These are phyloP conservation scores for Podila verticillata DNA, from an alignment of 192 early-diverging fungal species.

Conservation along the genomic window DNA sequence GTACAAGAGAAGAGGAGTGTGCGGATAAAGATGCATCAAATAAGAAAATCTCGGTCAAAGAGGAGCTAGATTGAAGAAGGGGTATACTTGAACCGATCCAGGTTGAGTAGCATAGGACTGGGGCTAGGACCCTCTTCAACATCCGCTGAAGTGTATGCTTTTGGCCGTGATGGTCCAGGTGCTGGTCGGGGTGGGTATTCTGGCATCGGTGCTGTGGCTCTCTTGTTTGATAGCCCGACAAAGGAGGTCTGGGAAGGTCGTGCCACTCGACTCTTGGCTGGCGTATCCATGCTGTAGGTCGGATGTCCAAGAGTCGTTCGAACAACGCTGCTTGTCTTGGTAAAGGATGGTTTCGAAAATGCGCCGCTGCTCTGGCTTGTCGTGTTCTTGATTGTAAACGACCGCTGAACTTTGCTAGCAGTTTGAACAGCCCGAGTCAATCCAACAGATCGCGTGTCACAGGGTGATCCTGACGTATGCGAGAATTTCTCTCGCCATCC, in stretches of 20 bases:
- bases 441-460: slow-evolving; percentile 3
- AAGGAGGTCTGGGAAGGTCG: not conserved
- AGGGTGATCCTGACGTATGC: not conserved
- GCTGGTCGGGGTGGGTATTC: not conserved
- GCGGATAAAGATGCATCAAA: not conserved
- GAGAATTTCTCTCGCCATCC: slow-evolving; percentile 46
- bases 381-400: not conserved
- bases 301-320: slow-evolving; percentile 5
- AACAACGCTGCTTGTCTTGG: not conserved
- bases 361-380: not conserved
- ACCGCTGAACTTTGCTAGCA: not conserved
- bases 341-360: not conserved
- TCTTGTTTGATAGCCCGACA: not conserved
- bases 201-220: not conserved
- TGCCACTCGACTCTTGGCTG: not conserved
- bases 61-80: not conserved
- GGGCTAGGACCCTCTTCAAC: not conserved
- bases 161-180: too few species aligned
- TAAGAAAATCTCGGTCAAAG: not conserved
- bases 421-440: slow-evolving; percentile 26
- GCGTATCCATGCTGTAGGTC: slow-evolving; percentile 2
- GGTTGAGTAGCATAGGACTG: slow-evolving; percentile 2
- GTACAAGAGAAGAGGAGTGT: not conserved
- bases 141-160: not conserved
- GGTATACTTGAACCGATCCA: slow-evolving; percentile 30